phyloP scores from a whole-genome alignment of 768 basidiomycete genomes.

The Podaxis sp. region DNA sequence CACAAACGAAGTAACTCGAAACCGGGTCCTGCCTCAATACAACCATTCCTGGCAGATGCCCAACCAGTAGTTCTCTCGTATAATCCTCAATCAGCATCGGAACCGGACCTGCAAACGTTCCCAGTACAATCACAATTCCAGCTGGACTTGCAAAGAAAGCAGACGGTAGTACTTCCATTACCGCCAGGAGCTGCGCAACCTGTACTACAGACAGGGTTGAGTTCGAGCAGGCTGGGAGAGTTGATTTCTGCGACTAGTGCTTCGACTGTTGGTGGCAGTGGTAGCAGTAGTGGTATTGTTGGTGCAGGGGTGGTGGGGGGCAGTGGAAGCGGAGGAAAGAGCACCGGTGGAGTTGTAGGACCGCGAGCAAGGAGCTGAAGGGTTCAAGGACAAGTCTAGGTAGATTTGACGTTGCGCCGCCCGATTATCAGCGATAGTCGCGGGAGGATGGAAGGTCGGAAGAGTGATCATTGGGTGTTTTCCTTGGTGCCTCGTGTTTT shows the following conservation, averaged over 20 bases:
- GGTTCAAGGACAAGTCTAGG: background rate
- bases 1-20: background rate
- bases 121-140: background rate
- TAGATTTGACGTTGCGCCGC: background rate
- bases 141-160: background rate
- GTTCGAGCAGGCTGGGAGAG: background rate
- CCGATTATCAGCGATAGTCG: background rate
- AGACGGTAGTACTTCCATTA: background rate
- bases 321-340: background rate
- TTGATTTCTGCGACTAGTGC: background rate
- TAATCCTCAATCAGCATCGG: background rate
- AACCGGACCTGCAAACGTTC: background rate
- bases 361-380: background rate
- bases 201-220: background rate
- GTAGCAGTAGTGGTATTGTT: background rate
- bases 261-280: background rate
- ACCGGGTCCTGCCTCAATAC: background rate
- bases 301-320: background rate
- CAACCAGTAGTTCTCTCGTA: background rate
- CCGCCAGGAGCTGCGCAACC: constrained; percentile 5
- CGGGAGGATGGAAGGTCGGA: background rate
- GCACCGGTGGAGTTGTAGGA: background rate
- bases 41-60: background rate
- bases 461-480: background rate
- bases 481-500: background rate